phyloP scores from a whole-genome alignment of 2,329 filamentous ascomycete genomes.

The Colletotrichum sp. region DNA sequence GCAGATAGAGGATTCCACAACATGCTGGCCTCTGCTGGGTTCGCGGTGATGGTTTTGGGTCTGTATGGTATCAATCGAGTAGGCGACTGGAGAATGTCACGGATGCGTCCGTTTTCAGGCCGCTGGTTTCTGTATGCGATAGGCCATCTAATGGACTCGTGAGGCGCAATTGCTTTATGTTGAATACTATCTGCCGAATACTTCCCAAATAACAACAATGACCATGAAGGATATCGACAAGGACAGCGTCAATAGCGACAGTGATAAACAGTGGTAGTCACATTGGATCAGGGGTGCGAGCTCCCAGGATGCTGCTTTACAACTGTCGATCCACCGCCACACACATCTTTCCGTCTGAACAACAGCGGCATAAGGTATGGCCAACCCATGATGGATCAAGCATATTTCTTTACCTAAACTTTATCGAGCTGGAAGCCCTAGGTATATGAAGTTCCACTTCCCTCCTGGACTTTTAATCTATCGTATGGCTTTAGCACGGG shows the following conservation, averaged over 20 bases:
- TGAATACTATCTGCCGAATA: not conserved
- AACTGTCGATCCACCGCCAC: not conserved
- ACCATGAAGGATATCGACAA: not conserved
- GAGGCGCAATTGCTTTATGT: not conserved
- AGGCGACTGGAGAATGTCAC: not conserved
- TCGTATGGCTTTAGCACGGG: not conserved
- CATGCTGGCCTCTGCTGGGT: not conserved
- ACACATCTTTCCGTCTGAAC: not conserved
- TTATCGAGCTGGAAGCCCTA: not conserved
- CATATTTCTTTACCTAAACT: not conserved
- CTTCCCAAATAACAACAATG: not conserved
- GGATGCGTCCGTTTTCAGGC: not conserved
- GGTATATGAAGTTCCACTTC: not conserved
- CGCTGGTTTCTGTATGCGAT: not conserved
- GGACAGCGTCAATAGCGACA: not conserved
- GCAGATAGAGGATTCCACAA: not conserved
- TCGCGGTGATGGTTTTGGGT: not conserved
- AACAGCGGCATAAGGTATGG: not conserved
- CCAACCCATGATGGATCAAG: not conserved
- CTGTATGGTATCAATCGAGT: not conserved
- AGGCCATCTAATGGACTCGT: not conserved
- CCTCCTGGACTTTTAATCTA: not conserved
- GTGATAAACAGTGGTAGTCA: not conserved
- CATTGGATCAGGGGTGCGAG: not conserved
- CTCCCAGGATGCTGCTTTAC: not conserved